phyloP scores from a whole-genome alignment of 768 basidiomycete species.

The Hygrocybe coccinea region DNA sequence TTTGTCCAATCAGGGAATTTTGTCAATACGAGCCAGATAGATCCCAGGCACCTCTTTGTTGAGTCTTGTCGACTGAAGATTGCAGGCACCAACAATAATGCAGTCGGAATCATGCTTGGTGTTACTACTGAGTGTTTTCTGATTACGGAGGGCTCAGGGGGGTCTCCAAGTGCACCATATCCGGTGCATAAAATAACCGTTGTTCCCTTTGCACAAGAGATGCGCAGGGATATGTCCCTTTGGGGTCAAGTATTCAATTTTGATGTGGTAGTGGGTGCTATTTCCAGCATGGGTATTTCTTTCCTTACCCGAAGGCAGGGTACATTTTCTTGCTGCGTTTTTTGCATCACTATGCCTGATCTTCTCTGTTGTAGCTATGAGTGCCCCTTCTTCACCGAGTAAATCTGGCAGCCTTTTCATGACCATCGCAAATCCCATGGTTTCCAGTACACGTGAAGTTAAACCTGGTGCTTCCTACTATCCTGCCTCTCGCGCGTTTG shows the following conservation, averaged over 20 bases:
- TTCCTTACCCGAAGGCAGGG: background rate
- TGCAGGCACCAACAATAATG: constrained; percentile 1
- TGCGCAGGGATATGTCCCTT: constrained; percentile 4
- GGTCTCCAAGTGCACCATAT: background rate
- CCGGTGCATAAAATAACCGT: constrained; percentile 3
- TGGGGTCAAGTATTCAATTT: constrained; percentile 8
- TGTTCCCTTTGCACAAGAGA: constrained; percentile 6
- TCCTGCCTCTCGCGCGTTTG: background rate
- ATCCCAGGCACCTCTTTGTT: background rate
- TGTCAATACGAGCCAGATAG: constrained; percentile 6
- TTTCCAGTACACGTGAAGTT: background rate
- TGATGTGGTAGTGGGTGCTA: background rate
- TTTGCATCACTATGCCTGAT: background rate
- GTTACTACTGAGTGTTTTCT: constrained; percentile 6
- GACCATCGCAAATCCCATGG: background rate
- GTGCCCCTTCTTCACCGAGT: background rate
- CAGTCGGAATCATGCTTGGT: constrained; percentile 8
- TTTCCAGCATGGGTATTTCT: background rate
- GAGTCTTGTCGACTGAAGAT: background rate
- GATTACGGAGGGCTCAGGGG: background rate
- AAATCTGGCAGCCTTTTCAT: background rate
- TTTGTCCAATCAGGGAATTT: background rate
- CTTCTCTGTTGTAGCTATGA: background rate
- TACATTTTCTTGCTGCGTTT: background rate
- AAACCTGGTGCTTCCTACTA: background rate